Conservation (phyloP, 2,329 filamentous ascomycete genomes). For the Periglandula ipomoeae region DNA sequence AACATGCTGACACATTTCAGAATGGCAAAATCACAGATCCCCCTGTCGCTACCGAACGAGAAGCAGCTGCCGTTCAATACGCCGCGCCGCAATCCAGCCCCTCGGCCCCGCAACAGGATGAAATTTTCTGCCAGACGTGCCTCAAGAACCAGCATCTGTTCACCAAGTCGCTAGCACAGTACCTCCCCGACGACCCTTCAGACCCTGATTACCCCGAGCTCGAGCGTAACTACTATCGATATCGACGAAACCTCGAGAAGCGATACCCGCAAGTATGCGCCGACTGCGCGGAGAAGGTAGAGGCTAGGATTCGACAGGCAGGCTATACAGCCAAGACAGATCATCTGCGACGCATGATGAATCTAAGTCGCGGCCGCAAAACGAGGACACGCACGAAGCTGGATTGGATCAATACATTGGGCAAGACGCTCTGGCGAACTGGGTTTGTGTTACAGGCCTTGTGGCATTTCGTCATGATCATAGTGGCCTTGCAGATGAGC, state of each 20-base stretch:
- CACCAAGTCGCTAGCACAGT: conserved; percentile 67
- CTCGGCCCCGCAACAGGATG: conserved; percentile 17
- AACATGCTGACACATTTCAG: conserved; percentile 31
- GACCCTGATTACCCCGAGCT: conserved; percentile 62
- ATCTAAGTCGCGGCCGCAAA: conserved; percentile 42
- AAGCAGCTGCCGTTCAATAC: conserved; percentile 35
- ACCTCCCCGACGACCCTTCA: conserved; percentile 55
- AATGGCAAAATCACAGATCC: conserved; percentile 86
- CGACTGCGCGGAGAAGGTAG: conserved; percentile 67
- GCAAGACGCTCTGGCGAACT: conserved; percentile 38
- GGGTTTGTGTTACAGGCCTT: conserved; percentile 36
- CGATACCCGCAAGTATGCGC: conserved; percentile 85
- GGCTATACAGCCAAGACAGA: conserved; percentile 81
- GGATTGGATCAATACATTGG: conserved; percentile 33
- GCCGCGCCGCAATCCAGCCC: conserved; percentile 29
- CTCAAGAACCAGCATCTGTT: conserved; percentile 83
- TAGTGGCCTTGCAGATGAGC: conserved; percentile 16
- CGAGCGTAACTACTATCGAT: conserved; percentile 60
- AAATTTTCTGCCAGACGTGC: conserved; percentile 65
- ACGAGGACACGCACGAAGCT: conserved; percentile 25
- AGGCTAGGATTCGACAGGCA: conserved; percentile 57
- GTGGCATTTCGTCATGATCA: conserved; percentile 37
- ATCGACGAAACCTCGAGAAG: conserved; percentile 63
- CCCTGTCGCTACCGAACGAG: conserved; percentile 46
- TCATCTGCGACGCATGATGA: conserved; percentile 64